Evolutionary conservation across 768 basidiomycete genomes (phyloP), one percentile per base, ranked within the genome.

Genomic region (Saitozyma podzolica): DNA sequence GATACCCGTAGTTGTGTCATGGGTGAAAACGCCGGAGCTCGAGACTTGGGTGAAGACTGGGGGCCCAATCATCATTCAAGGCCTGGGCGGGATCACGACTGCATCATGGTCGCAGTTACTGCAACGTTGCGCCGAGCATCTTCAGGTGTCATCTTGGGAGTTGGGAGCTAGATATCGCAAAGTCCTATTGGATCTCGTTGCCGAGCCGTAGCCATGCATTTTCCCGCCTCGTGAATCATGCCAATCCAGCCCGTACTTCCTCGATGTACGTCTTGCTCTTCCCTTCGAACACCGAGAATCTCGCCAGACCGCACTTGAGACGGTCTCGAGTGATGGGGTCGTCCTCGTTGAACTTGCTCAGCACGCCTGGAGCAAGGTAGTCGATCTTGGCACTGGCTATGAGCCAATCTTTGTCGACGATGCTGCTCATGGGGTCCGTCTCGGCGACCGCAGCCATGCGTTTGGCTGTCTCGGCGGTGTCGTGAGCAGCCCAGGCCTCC

Each of bases 301-400:
- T 39, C 39, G 66, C 71, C 14, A 72, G 56, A 0, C 71, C 70
- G 54, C 70, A 70, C 13, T 60, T 63, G 29, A 76, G 59, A 20
- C 69, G 55, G 13, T 53, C n/a, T 16, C 56, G 58, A 17, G 72
- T 70, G 10, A 67, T 56, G 37, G 64, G 61, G 58, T 77, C 75
- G 41, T 61, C 63, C 50, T 75, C 64, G 57, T 65, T 74, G 56
- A 55, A 58, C 56, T 72, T 64, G 59, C 75, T 74, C 40, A 77
- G 54, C 6, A 71, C 74, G 16, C 72, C 72, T 17, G 67, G 66
- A 2, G 64, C 75, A 40, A 72, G 59, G 49, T 72, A 74, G 42
- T 74, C 64, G 19, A 70, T 52, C 14, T 68, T 68, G 16, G 64
- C 59, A 14, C 47, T 54, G 9, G 65, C 62, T 8, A 61, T 58